A percentile compares a stretch with the other conserved stretches of the same genome.
Conservation (phyloP, 805 yeast species). For the Zygosaccharomyces bisporus region DNA sequence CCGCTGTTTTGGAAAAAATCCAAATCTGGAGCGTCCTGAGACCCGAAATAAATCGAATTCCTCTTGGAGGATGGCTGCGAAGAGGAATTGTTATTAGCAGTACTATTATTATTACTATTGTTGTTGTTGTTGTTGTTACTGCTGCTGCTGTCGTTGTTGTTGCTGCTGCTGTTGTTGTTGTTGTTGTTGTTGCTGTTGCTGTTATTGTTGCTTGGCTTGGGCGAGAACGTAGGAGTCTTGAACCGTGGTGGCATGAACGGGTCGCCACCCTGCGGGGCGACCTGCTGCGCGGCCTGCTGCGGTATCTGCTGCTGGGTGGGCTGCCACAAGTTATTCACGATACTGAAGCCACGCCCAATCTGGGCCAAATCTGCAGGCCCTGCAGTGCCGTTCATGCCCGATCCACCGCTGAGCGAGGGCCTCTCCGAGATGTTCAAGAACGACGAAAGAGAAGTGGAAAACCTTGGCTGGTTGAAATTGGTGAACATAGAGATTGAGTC, state of each 20-base stretch:
- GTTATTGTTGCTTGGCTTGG: conserved; percentile 9
- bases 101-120: conserved; percentile 14
- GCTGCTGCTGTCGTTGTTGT: not conserved
- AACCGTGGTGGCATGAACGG: conserved; percentile 42
- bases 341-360: conserved; percentile 33
- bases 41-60: conserved; percentile 25
- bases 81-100: conserved; percentile 1
- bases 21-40: conserved; percentile 25
- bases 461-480: conserved; percentile 24
- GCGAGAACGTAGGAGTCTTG: conserved; percentile 23
- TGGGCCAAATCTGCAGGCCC: conserved; percentile 20
- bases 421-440: conserved; percentile 27
- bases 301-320: conserved; percentile 17
- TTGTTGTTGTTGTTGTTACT: conserved; percentile 11
- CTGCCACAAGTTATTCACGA: conserved; percentile 31
- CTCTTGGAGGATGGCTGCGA: conserved; percentile 28
- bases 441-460: conserved; percentile 27
- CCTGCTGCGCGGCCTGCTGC: conserved; percentile 8
- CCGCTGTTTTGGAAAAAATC: conserved; percentile 19
- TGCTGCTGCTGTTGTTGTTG: conserved; percentile 8
- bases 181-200: conserved; percentile 6
- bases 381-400: conserved; percentile 8
- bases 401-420: conserved; percentile 13
- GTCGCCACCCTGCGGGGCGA: conserved; percentile 39
- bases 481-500: conserved; percentile 27